phyloP scores from a whole-genome alignment of 768 basidiomycete genomes.

The Coprinellus aureogranulatus region DNA sequence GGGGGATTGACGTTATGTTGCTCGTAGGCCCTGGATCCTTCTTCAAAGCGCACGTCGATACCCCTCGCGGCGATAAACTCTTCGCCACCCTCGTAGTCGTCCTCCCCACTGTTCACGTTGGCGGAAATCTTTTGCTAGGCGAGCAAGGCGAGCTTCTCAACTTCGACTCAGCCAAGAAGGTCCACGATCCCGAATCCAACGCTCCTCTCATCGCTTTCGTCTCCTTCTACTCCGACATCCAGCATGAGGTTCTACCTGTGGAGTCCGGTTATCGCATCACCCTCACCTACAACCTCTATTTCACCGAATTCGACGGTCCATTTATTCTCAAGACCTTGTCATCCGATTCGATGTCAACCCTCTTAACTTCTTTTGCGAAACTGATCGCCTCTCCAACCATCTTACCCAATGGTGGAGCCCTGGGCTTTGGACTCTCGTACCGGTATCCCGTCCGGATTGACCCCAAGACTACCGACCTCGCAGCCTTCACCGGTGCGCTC shows the following conservation, averaged over 20 bases:
- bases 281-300: conserved; percentile 42
- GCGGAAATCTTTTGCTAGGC: conserved; percentile 41
- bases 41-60: conserved; percentile 52
- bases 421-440: conserved; percentile 35
- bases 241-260: conserved; percentile 38
- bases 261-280: conserved; percentile 38
- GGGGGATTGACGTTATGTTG: conserved; percentile 11
- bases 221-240: conserved; percentile 39
- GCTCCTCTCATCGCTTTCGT: conserved; percentile 30
- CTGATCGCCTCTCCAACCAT: conserved; percentile 25
- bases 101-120: conserved; percentile 45
- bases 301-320: conserved; percentile 10
- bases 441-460: conserved; percentile 29
- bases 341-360: conserved; percentile 1
- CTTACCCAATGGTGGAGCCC: conserved; percentile 28
- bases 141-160: conserved; percentile 25
- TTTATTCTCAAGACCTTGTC: not conserved
- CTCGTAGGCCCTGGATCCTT: conserved; percentile 38
- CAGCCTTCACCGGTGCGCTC: conserved; percentile 15
- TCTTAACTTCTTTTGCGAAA: conserved; percentile 19
- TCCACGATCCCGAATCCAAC: not conserved
- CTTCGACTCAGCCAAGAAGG: conserved; percentile 34
- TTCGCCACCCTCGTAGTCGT: conserved; percentile 53
- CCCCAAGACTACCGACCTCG: too few species aligned
- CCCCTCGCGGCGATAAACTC: conserved; percentile 41